A percentile compares a stretch with the other conserved stretches of the same genome.
phyloP scores from a whole-genome alignment of 257 asterid genomes.

The Salvia hispanica region DNA sequence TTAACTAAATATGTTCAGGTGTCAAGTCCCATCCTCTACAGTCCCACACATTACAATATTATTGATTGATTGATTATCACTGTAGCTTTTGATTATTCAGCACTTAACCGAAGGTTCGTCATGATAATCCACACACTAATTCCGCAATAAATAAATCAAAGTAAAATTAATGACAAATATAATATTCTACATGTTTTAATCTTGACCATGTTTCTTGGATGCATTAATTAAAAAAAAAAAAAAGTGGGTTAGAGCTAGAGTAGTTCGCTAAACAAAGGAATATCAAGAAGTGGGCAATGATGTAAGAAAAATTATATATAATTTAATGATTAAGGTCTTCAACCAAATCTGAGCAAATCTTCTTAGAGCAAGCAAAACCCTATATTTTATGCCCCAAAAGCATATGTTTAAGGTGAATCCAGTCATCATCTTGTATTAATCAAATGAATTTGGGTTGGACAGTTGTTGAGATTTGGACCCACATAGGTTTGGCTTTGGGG shows the following conservation, averaged over 20 bases:
- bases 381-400: conserved; percentile 44
- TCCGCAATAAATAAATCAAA: conserved; percentile 1
- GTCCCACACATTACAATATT: conserved; percentile 17
- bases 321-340: conserved; percentile 51
- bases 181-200: no score
- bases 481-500: conserved; percentile 49
- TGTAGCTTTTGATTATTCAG: conserved; percentile 48
- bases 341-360: conserved; percentile 85
- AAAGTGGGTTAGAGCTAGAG: conserved; percentile 42
- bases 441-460: conserved; percentile 61
- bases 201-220: no score
- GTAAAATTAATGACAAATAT: not conserved
- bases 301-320: conserved; percentile 44
- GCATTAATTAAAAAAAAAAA: conserved; percentile 24
- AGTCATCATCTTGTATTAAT: conserved; percentile 51
- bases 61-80: conserved; percentile 23
- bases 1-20: conserved; percentile 40
- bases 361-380: conserved; percentile 59
- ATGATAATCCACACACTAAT: conserved; percentile 47
- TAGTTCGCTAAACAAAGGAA: conserved; percentile 66
- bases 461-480: conserved; percentile 65
- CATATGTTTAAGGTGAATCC: conserved; percentile 66
- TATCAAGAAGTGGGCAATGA: conserved; percentile 68
- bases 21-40: conserved; percentile 64
- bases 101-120: conserved; percentile 55